Evolutionary conservation across 2,329 filamentous ascomycete genomes (phyloP).

Genomic region (Aspergillus puulaauensis): DNA sequence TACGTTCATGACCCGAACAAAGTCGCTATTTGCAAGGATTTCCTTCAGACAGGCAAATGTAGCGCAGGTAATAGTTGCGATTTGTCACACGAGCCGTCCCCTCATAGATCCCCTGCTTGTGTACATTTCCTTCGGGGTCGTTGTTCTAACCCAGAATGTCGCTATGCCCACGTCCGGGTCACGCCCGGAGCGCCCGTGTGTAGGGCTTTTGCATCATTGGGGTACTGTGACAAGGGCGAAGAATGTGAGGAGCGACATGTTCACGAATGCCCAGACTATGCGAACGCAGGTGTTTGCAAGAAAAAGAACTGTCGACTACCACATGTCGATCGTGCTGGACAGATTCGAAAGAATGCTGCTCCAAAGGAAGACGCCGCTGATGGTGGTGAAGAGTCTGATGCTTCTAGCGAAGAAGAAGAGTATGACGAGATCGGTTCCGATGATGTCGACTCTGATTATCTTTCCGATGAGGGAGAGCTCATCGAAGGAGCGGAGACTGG

Average conservation of each 20-base stretch:
- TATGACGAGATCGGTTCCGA: constrained; percentile 66
- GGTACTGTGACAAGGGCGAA: constrained; percentile 83
- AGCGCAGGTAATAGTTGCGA: constrained; percentile 76
- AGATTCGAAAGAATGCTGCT: constrained; percentile 61
- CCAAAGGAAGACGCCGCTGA: constrained; percentile 40
- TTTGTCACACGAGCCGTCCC: constrained; percentile 80
- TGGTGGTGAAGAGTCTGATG: constrained; percentile 62
- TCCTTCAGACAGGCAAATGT: constrained; percentile 77
- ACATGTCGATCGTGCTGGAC: constrained; percentile 84
- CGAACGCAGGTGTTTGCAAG: constrained; percentile 83
- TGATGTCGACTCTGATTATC: constrained; percentile 67
- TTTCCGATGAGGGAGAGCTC: constrained; percentile 44
- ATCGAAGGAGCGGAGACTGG: constrained; percentile 41
- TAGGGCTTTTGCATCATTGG: constrained; percentile 76
- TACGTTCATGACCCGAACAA: constrained; percentile 82
- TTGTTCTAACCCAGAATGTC: constrained; percentile 83
- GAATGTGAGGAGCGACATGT: constrained; percentile 80
- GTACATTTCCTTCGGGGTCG: constrained; percentile 86
- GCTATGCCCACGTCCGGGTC: constrained; percentile 80
- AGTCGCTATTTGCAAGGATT: constrained; percentile 87
- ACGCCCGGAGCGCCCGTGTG: constrained; percentile 78
- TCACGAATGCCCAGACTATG: constrained; percentile 91
- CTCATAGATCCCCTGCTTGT: constrained; percentile 84
- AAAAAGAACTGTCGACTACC: constrained; percentile 78
- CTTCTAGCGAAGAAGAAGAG: constrained; percentile 75